These are phyloP conservation scores for Salix caprea DNA, from an alignment of 345 rosid species.

Conservation along the genomic window DNA sequence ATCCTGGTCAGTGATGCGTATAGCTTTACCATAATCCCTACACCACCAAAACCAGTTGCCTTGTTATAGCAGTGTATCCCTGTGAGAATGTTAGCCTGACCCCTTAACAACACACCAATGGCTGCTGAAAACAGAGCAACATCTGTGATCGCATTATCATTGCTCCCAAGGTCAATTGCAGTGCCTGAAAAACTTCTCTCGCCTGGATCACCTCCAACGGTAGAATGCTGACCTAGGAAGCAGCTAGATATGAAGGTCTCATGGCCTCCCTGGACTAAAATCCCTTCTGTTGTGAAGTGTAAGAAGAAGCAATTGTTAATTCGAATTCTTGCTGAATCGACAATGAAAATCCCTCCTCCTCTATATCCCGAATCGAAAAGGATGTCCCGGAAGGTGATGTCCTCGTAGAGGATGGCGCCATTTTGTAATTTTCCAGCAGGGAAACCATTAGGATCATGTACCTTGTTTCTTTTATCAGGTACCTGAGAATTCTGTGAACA, in stretches of 20 bases:
- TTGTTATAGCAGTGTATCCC: constrained; percentile 76
- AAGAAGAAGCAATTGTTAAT: constrained; percentile 52
- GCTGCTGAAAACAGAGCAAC: constrained; percentile 65
- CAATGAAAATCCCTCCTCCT: constrained; percentile 55
- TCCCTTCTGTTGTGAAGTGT: constrained; percentile 63
- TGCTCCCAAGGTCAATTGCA: constrained; percentile 53
- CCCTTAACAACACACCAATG: constrained; percentile 44
- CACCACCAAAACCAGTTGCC: constrained; percentile 62
- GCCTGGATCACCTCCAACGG: constrained; percentile 46
- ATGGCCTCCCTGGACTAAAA: constrained; percentile 55
- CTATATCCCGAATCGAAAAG: constrained; percentile 57
- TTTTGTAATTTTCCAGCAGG: constrained; percentile 20
- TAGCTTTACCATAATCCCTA: constrained; percentile 50
- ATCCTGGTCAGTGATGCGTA: constrained; percentile 43
- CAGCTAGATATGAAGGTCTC: constrained; percentile 57
- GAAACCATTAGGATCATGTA: background rate
- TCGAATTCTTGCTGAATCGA: constrained; percentile 53
- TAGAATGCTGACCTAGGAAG: constrained; percentile 58
- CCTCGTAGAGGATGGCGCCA: constrained; percentile 41
- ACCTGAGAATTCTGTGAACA: constrained; percentile 37
- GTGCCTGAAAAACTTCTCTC: constrained; percentile 60
- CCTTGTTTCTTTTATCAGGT: background rate
- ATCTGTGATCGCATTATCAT: constrained; percentile 58
- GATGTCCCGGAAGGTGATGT: constrained; percentile 53
- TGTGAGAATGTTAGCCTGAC: constrained; percentile 57